Conservation (phyloP, 208 protist species). For the Wallacemonas rigidus region DNA sequence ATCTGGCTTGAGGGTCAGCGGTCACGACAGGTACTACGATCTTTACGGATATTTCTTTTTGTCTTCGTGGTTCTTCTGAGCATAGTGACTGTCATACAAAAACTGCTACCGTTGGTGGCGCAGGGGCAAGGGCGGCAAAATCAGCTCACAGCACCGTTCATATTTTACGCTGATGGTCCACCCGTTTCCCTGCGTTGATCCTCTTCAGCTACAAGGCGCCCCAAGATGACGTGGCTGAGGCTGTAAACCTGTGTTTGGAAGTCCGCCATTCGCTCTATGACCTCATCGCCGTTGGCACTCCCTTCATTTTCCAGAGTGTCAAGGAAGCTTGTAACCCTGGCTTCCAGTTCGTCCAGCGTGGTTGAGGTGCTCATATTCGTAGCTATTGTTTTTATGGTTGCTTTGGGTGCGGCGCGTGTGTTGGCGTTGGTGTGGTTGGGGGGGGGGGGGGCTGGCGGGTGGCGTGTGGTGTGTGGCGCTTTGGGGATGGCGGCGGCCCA, state of each 20-base stretch:
- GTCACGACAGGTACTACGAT: no score
- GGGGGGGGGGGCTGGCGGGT: not conserved
- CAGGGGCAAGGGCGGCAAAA: no score
- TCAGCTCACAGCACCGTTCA: no score
- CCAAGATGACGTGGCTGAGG: slow-evolving; percentile 21
- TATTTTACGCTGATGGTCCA: not conserved
- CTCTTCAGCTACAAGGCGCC: not conserved
- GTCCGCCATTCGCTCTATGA: slow-evolving; percentile 21
- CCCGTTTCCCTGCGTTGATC: not conserved
- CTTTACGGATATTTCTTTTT: no score
- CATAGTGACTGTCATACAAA: no score
- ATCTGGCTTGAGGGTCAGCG: no score
- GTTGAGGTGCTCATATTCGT: slow-evolving; percentile 6
- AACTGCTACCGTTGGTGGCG: no score
- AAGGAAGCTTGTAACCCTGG: slow-evolving; percentile 22
- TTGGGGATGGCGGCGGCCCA: no score
- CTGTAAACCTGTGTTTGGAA: slow-evolving; percentile 32
- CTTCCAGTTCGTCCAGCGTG: slow-evolving; percentile 28
- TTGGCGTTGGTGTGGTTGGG: not conserved
- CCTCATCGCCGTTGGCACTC: slow-evolving; percentile 16
- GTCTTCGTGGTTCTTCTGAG: no score
- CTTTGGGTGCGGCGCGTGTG: not conserved
- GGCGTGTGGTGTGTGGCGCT: no score
- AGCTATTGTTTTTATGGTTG: not conserved
- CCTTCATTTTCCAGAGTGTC: slow-evolving; percentile 19